Conservation (phyloP, 257 asterid species). For the Leonotis leonurus region DNA sequence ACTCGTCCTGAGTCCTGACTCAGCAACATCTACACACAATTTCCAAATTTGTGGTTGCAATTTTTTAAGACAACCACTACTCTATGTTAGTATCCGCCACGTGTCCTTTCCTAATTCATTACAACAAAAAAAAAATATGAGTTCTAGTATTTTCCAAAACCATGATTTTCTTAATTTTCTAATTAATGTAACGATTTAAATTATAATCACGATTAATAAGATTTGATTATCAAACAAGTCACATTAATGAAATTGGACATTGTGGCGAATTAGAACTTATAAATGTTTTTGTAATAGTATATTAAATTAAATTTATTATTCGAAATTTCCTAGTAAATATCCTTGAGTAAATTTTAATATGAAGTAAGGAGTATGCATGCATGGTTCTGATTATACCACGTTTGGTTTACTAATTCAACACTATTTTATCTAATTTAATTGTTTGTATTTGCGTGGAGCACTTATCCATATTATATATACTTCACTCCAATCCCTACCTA, state of each 20-base stretch:
- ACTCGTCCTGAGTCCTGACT: slow-evolving; percentile 31
- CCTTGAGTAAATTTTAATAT: too few species aligned
- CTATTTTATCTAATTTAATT: slow-evolving; percentile 8
- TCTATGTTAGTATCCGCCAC: slow-evolving; percentile 4
- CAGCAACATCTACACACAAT: slow-evolving; percentile 20
- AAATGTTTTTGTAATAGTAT: too few species aligned
- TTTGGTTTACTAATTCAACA: slow-evolving; percentile 19
- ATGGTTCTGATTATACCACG: slow-evolving; percentile 13
- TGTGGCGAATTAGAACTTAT: too few species aligned
- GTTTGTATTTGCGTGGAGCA: slow-evolving; percentile 17
- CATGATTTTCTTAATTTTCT: neutral
- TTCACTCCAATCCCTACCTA: neutral
- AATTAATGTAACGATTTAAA: neutral
- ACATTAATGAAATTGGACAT: too few species aligned
- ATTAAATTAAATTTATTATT: neutral
- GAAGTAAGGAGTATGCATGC: too few species aligned
- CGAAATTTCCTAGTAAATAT: too few species aligned
- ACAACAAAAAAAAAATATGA: too few species aligned
- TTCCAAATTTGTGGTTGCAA: slow-evolving; percentile 19
- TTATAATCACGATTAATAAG: too few species aligned
- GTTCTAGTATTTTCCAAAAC: neutral
- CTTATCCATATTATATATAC: slow-evolving; percentile 3
- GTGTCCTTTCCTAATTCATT: neutral
- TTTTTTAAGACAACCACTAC: neutral
- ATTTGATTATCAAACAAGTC: too few species aligned